phyloP scores from a whole-genome alignment of 140 eudicot species.

The Artemisia princeps region DNA sequence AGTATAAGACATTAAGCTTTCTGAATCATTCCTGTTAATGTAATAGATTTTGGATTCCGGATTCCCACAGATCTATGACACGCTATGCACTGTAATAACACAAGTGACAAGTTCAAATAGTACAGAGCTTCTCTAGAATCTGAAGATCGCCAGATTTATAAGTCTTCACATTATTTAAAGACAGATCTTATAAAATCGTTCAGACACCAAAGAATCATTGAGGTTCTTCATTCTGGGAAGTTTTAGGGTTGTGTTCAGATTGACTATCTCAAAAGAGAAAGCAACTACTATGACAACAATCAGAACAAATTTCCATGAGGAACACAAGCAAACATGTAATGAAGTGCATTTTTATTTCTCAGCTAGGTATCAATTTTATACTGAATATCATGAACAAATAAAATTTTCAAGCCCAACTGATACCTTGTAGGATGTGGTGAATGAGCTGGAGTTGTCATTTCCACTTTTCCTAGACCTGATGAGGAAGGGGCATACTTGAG shows the following conservation, averaged over 20 bases:
- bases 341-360: constrained; percentile 14
- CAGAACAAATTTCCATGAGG: neutral
- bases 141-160: constrained; percentile 1
- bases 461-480: constrained; percentile 82
- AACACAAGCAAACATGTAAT: neutral
- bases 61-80: neutral
- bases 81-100: constrained; percentile 11
- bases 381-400: constrained; percentile 13
- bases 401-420: constrained; percentile 7
- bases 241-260: constrained; percentile 16
- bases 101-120: constrained; percentile 16
- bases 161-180: constrained; percentile 12
- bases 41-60: constrained; percentile 2
- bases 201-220: constrained; percentile 11
- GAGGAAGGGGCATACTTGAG: constrained; percentile 20
- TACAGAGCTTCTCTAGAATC: constrained; percentile 5
- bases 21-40: constrained; percentile 12
- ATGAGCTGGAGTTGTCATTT: constrained; percentile 68
- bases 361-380: constrained; percentile 3
- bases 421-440: constrained; percentile 80
- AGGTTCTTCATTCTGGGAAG: neutral
- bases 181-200: neutral
- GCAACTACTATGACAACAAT: constrained; percentile 6
- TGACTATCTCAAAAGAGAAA: constrained; percentile 15
- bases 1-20: constrained; percentile 7